These are phyloP conservation scores for Lyophyllum shimeji DNA, from an alignment of 768 basidiomycete genomes.

Conservation along the genomic window DNA sequence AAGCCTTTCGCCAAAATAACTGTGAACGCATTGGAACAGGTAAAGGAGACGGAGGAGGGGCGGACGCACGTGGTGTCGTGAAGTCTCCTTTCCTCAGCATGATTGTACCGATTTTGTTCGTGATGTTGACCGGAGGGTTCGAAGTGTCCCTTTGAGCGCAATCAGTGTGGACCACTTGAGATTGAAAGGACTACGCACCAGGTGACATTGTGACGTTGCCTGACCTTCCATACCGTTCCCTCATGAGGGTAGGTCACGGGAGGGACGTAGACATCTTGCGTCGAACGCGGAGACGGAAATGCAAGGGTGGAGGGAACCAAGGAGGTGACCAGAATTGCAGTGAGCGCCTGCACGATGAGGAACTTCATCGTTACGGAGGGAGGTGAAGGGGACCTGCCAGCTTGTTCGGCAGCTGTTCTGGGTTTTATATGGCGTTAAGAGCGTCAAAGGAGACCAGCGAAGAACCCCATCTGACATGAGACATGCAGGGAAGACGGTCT, in stretches of 20 bases:
- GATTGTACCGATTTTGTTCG: constrained; percentile 34
- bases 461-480: neutral
- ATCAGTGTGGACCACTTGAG: neutral
- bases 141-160: constrained; percentile 8
- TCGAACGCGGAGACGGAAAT: neutral
- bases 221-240: constrained; percentile 35
- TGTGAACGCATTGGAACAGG: neutral
- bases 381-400: neutral
- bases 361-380: neutral
- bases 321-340: neutral
- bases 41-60: neutral
- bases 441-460: neutral
- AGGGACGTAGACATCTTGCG: constrained; percentile 38
- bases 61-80: constrained; percentile 22
- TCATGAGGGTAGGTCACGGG: constrained; percentile 28
- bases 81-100: constrained; percentile 27
- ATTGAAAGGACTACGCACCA: constrained; percentile 26
- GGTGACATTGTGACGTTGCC: constrained; percentile 34
- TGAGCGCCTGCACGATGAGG: neutral
- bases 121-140: constrained; percentile 32
- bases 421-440: neutral
- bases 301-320: neutral
- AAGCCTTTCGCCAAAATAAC: constrained; percentile 24
- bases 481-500: neutral
- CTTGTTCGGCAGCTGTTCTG: neutral